These are phyloP conservation scores for Starmerella khaoyaiensis DNA, from an alignment of 805 yeast species.

Conservation along the genomic window DNA sequence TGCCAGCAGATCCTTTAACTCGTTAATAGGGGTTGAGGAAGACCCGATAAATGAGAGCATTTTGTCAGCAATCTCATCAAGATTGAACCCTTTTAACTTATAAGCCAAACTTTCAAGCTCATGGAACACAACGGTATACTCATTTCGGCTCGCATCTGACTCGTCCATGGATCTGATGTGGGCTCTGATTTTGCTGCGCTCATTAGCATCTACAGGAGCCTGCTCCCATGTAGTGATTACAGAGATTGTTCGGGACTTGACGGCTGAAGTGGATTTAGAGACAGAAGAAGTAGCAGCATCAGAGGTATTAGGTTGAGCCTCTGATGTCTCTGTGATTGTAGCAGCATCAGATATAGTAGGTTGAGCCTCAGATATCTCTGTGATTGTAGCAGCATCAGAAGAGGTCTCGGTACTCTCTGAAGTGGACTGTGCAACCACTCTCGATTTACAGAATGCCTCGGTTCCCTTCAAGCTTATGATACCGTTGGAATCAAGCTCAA, in stretches of 20 bases:
- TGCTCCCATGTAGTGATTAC: conserved; percentile 28
- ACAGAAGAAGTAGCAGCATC: background rate
- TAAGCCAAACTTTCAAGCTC: conserved; percentile 63
- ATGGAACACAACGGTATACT: conserved; percentile 49
- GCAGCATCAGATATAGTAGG: conserved; percentile 6
- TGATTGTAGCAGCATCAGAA: background rate
- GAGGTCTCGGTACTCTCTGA: conserved; percentile 3
- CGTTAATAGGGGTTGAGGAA: conserved; percentile 12
- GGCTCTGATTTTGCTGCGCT: conserved; percentile 35
- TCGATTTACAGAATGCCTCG: conserved; percentile 18
- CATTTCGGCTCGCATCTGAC: conserved; percentile 42
- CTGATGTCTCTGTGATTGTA: background rate
- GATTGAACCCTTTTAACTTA: conserved; percentile 38
- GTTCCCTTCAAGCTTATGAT: conserved; percentile 15
- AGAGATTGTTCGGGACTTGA: conserved; percentile 17
- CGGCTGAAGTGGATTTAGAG: background rate
- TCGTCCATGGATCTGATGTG: conserved; percentile 42
- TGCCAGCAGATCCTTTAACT: conserved; percentile 13
- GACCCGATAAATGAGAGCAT: conserved; percentile 20
- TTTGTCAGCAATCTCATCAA: conserved; percentile 9
- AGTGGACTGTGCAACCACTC: conserved; percentile 9
- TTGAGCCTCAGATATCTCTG: conserved; percentile 9
- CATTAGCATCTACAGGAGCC: conserved; percentile 37
- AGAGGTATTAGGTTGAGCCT: background rate
- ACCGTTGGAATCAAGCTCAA: conserved; percentile 15